Evolutionary conservation across 371 early-diverging fungal species (phyloP).

Genomic region (Dichotomocladium elegans): DNA sequence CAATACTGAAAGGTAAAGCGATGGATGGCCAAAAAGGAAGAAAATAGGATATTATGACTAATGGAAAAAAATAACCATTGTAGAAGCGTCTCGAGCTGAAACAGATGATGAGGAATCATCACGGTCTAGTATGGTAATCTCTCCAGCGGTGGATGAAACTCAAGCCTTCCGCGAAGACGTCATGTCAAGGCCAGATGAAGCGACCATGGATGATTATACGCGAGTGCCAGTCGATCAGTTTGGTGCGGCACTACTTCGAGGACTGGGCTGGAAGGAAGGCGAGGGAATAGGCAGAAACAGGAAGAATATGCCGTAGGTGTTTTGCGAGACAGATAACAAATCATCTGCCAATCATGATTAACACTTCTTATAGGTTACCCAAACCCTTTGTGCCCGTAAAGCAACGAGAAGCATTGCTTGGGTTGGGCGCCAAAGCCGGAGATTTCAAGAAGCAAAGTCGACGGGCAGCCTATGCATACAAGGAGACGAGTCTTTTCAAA

Average conservation of each 20-base stretch:
- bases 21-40: background rate
- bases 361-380: constrained; percentile 14
- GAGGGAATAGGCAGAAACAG: constrained; percentile 57
- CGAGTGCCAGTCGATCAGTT: constrained; percentile 86
- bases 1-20: constrained; percentile 43
- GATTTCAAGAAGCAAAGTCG: constrained; percentile 25
- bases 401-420: constrained; percentile 68
- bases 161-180: constrained; percentile 50
- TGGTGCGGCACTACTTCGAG: constrained; percentile 84
- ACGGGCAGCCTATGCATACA: constrained; percentile 32
- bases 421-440: constrained; percentile 71
- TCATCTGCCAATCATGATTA: constrained; percentile 1
- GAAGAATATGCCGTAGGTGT: constrained; percentile 29
- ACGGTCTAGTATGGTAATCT: constrained; percentile 44
- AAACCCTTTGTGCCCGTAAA: constrained; percentile 27
- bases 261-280: constrained; percentile 91
- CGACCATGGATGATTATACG: constrained; percentile 79
- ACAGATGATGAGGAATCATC: constrained; percentile 30
- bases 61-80: background rate
- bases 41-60: too few relatives aligned
- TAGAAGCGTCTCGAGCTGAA: constrained; percentile 45
- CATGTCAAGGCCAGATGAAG: constrained; percentile 51
- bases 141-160: constrained; percentile 43
- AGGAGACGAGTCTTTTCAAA: constrained; percentile 41
- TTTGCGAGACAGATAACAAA: background rate